Evolutionary conservation across 106 monocot genomes (phyloP).

Genomic region (Iris macrosiphon): DNA sequence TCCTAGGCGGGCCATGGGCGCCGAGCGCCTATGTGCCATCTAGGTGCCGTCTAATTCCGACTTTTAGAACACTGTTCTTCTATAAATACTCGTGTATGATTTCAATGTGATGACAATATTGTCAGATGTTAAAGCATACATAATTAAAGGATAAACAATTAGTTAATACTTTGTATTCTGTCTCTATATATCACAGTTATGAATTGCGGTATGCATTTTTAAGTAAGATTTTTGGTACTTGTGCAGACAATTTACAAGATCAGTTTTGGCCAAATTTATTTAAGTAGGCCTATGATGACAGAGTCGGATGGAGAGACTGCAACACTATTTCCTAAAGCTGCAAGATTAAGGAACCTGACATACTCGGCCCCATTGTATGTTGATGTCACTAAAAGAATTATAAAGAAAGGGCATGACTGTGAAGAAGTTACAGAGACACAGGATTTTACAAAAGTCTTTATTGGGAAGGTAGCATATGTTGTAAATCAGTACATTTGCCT

Average conservation of each 20-base stretch:
- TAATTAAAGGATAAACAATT: too few relatives aligned
- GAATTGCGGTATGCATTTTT: too few relatives aligned
- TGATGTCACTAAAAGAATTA: slow-evolving; percentile 77
- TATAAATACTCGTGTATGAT: too few relatives aligned
- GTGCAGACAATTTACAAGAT: slow-evolving; percentile 93
- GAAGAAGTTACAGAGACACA: slow-evolving; percentile 89
- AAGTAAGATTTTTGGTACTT: neutral
- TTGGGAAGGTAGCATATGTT: slow-evolving; percentile 80
- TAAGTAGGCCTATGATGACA: slow-evolving; percentile 97
- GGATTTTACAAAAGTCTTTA: slow-evolving; percentile 93
- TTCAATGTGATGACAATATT: too few relatives aligned
- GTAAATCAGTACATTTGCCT: neutral
- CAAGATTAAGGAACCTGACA: slow-evolving; percentile 81
- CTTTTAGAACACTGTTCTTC: too few relatives aligned
- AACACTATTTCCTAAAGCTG: slow-evolving; percentile 90
- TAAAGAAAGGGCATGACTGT: slow-evolving; percentile 94
- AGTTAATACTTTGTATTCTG: too few relatives aligned
- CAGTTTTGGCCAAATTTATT: slow-evolving; percentile 90
- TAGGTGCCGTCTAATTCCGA: too few relatives aligned
- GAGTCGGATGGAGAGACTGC: slow-evolving; percentile 95
- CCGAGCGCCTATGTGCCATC: too few relatives aligned
- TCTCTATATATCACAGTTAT: too few relatives aligned
- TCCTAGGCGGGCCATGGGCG: too few relatives aligned
- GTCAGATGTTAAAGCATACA: too few relatives aligned
- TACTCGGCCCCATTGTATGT: slow-evolving; percentile 94